phyloP scores from a whole-genome alignment of 768 basidiomycete species.

The Rhodotorula taiwanensis region DNA sequence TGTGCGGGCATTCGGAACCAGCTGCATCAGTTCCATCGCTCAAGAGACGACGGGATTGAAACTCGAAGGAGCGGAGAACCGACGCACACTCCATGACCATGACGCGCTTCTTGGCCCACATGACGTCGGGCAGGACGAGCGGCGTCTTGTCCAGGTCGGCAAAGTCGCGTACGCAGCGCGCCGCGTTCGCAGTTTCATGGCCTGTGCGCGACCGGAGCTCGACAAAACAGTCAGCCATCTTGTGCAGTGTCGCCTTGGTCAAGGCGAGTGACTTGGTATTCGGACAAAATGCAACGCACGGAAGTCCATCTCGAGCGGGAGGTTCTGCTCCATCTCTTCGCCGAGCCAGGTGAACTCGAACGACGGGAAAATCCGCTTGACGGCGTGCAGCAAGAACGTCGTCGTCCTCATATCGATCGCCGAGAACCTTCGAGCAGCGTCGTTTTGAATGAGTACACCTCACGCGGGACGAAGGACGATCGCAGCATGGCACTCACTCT shows the following conservation, averaged over 20 bases:
- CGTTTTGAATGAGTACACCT: too few relatives aligned
- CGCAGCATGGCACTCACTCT: conserved; percentile 74
- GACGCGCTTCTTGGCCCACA: conserved; percentile 72
- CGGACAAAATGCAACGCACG: conserved; percentile 20
- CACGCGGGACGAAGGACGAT: not conserved
- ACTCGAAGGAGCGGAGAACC: too few relatives aligned
- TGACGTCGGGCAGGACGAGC: conserved; percentile 73
- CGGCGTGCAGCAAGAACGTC: conserved; percentile 59
- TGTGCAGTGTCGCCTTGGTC: not conserved
- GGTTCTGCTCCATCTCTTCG: conserved; percentile 85
- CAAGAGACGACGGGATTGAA: not conserved
- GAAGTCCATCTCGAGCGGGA: conserved; percentile 94
- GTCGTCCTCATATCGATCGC: conserved; percentile 58
- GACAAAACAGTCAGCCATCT: too few relatives aligned
- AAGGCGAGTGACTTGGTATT: not conserved
- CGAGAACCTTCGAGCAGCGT: conserved; percentile 39
- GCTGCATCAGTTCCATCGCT: too few relatives aligned
- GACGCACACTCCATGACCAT: conserved; percentile 78
- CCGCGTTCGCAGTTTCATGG: conserved; percentile 80
- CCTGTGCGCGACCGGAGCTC: too few relatives aligned
- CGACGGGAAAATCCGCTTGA: conserved; percentile 88
- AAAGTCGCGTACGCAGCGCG: conserved; percentile 65
- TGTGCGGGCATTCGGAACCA: not conserved
- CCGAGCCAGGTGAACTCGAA: conserved; percentile 66
- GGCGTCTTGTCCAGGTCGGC: conserved; percentile 59